A percentile compares a stretch with the other conserved stretches of the same genome.
Conservation (phyloP, 495 filamentous ascomycete genomes). For the Glonium stellatum region DNA sequence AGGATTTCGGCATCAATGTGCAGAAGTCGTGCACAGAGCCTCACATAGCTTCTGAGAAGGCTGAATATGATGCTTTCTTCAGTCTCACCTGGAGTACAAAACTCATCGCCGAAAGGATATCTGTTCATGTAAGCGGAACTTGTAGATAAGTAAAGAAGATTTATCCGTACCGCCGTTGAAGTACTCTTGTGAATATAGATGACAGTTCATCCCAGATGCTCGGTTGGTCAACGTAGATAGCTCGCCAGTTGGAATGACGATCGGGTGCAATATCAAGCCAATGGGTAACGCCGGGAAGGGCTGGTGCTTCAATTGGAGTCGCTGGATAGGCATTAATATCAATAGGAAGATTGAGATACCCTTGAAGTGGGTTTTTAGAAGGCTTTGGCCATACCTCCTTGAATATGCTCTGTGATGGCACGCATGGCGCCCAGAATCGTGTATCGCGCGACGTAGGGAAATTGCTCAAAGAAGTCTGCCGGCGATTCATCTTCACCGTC, state of each 20-base stretch:
- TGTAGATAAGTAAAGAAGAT: background rate
- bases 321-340: constrained; percentile 24
- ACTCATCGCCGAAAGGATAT: constrained; percentile 20
- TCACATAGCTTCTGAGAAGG: constrained; percentile 17
- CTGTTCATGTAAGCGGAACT: constrained; percentile 8
- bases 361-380: background rate
- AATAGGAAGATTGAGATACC: background rate
- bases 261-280: constrained; percentile 35
- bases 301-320: constrained; percentile 19
- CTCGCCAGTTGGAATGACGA: constrained; percentile 23
- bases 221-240: constrained; percentile 37
- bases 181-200: constrained; percentile 38
- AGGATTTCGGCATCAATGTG: constrained; percentile 14
- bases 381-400: constrained; percentile 2
- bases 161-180: constrained; percentile 41
- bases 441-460: constrained; percentile 18
- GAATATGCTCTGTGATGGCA: constrained; percentile 12
- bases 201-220: constrained; percentile 52
- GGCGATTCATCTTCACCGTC: constrained; percentile 16
- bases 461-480: constrained; percentile 9
- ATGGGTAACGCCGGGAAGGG: constrained; percentile 25
- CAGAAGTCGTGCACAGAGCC: constrained; percentile 16
- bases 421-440: constrained; percentile 13
- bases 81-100: constrained; percentile 8
- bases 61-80: constrained; percentile 14